Evolutionary conservation across 202 grass and related monocot genomes (phyloP).

Genomic region (Hordeum pubiflorum): DNA sequence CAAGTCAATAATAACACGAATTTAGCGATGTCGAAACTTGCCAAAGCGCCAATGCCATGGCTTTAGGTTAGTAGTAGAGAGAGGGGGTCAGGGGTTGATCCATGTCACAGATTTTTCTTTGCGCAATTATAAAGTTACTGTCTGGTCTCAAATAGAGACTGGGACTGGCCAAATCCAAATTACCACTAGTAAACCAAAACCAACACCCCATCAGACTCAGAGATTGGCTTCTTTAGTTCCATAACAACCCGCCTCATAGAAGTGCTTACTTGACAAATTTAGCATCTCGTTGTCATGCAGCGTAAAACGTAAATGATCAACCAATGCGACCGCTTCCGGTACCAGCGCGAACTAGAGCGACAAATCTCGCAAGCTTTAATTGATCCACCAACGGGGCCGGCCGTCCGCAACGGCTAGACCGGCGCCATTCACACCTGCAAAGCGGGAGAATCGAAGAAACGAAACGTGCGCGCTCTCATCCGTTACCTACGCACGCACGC

Average conservation of each 20-base stretch:
- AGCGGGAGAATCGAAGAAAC: neutral
- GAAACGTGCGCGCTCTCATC: neutral
- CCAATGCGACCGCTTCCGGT: neutral
- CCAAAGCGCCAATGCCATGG: neutral
- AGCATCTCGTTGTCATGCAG: neutral
- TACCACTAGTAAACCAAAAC: conserved; percentile 7
- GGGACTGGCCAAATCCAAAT: neutral
- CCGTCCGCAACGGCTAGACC: neutral
- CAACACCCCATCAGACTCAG: neutral
- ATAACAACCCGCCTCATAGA: neutral
- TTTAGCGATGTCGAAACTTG: neutral
- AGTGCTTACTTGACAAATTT: neutral
- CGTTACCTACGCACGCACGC: neutral
- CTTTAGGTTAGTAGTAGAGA: neutral
- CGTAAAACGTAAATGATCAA: neutral
- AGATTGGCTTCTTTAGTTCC: neutral
- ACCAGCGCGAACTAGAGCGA: neutral
- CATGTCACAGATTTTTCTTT: neutral
- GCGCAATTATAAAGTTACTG: neutral
- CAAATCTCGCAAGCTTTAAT: neutral
- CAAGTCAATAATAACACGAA: neutral
- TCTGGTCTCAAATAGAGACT: neutral
- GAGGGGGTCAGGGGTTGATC: neutral
- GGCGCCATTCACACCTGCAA: neutral
- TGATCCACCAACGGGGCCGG: neutral